These are phyloP conservation scores for Lactarius indigo DNA, from an alignment of 768 basidiomycete species.

Conservation along the genomic window DNA sequence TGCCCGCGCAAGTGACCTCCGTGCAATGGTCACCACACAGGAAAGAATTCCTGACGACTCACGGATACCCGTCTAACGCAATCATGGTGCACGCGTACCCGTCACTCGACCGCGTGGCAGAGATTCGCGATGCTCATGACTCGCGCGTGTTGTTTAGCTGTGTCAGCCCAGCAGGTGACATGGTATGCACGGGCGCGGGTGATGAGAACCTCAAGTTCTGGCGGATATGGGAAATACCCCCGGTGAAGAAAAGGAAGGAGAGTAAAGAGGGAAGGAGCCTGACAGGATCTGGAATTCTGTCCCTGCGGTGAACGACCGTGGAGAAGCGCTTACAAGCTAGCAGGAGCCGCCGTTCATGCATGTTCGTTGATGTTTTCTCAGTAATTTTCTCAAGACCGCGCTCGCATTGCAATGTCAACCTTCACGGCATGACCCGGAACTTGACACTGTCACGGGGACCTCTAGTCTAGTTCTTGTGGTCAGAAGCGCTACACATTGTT, in stretches of 20 bases:
- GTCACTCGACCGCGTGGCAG: conserved; percentile 71
- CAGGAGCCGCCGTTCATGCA: not conserved
- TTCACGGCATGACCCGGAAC: conserved; percentile 7
- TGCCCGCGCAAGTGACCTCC: conserved; percentile 89
- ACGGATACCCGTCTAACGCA: conserved; percentile 89
- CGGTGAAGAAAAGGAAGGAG: conserved; percentile 52
- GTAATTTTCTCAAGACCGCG: not conserved
- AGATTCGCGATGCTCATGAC: conserved; percentile 92
- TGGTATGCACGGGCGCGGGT: conserved; percentile 86
- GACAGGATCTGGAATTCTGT: conserved; percentile 34
- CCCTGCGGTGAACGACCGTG: conserved; percentile 32
- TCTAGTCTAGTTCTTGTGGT: not conserved
- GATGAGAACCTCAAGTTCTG: conserved; percentile 99
- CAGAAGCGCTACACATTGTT: not conserved
- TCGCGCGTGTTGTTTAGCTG: conserved; percentile 83
- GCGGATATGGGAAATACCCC: conserved; percentile 73
- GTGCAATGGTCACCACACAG: conserved; percentile 82
- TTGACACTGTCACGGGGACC: conserved; percentile 1
- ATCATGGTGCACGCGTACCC: conserved; percentile 86
- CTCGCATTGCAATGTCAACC: not conserved
- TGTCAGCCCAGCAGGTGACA: conserved; percentile 83
- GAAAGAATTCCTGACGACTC: conserved; percentile 89
- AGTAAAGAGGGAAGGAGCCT: conserved; percentile 34
- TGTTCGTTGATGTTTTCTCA: not conserved
- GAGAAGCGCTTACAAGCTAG: not conserved